Evolutionary conservation across 169 alveolate genomes (phyloP).

Genomic region (Plasmodium vivax): DNA sequence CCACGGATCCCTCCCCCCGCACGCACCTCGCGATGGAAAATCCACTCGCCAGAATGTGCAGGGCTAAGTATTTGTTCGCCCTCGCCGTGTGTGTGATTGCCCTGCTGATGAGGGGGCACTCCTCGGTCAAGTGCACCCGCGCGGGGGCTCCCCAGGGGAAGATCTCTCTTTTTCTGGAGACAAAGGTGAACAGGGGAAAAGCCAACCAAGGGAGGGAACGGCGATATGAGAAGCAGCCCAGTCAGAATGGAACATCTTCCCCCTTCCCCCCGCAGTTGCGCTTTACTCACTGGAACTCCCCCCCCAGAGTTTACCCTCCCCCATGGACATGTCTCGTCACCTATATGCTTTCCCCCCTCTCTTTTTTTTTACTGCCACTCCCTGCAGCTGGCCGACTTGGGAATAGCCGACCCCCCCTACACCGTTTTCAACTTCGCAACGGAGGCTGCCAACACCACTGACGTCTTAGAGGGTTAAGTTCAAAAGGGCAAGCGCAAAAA

Average conservation of each 20-base stretch:
- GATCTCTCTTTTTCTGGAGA: background rate
- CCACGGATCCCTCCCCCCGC: background rate
- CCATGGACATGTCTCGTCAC: background rate
- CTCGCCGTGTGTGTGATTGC: background rate
- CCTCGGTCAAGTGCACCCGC: background rate
- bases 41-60: background rate
- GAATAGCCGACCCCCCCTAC: slow-evolving; percentile 48
- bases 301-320: background rate
- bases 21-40: background rate
- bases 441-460: slow-evolving; percentile 19
- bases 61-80: background rate
- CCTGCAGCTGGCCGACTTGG: slow-evolving; percentile 7
- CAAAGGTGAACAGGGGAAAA: background rate
- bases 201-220: background rate
- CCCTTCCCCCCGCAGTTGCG: background rate
- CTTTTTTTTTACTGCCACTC: background rate
- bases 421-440: slow-evolving; percentile 65
- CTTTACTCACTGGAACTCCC: background rate
- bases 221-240: background rate
- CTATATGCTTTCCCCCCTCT: background rate
- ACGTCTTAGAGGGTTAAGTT: slow-evolving; percentile 41
- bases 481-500: background rate
- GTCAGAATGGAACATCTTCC: background rate
- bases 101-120: background rate
- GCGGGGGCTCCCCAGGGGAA: background rate